A percentile compares a stretch with the other conserved stretches of the same genome.
Evolutionary conservation across 163 green algal species (phyloP).

Genomic region (Trebouxia gelatinosa): DNA sequence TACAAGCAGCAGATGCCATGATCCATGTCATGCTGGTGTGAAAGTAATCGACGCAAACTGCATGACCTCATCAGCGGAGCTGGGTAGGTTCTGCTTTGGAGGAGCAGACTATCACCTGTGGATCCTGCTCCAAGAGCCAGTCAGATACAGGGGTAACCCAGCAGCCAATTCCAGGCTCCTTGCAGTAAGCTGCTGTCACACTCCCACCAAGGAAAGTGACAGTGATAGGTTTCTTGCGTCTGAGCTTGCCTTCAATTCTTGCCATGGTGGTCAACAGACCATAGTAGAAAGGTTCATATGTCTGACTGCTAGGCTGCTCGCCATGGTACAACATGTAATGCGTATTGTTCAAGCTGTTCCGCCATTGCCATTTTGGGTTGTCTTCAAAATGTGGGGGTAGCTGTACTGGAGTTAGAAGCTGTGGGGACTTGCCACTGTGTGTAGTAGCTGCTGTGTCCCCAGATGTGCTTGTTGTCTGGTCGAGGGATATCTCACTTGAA

Average conservation of each 20-base stretch:
- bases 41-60: too few relatives aligned
- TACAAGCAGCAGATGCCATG: too few relatives aligned
- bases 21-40: too few relatives aligned
- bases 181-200: conserved; percentile 22
- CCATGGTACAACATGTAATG: conserved; percentile 27
- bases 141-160: conserved; percentile 24
- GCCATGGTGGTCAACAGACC: conserved; percentile 1
- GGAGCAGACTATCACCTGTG: too few relatives aligned
- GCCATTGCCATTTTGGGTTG: neutral
- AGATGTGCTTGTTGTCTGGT: too few relatives aligned
- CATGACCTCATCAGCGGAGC: too few relatives aligned
- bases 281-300: neutral
- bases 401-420: too few relatives aligned
- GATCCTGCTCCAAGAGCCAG: conserved; percentile 1
- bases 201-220: conserved; percentile 23
- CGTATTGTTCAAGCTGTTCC: conserved; percentile 27
- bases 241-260: neutral
- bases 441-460: too few relatives aligned
- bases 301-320: neutral
- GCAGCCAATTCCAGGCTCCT: conserved; percentile 15
- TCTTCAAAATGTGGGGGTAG: too few relatives aligned
- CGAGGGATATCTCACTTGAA: too few relatives aligned
- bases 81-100: too few relatives aligned
- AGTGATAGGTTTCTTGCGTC: neutral
- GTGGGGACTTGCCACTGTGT: too few relatives aligned